A percentile compares a stretch with the other conserved stretches of the same genome.
These are phyloP conservation scores for Carex kokanica DNA, from an alignment of 176 grass and related monocot genomes.

Conservation along the genomic window DNA sequence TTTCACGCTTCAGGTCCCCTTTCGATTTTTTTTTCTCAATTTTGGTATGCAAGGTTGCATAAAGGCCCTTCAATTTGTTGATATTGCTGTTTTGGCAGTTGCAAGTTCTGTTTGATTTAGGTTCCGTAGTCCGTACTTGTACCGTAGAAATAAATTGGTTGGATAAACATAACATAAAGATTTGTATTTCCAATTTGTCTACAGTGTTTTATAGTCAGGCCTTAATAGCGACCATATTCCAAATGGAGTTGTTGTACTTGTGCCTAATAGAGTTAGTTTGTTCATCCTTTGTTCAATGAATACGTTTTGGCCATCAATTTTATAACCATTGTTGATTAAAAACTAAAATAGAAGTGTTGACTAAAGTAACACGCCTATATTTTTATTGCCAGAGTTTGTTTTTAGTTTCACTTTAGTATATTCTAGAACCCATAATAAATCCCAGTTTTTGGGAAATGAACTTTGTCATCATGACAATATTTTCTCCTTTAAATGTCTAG, in stretches of 20 bases:
- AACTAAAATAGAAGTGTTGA: background rate
- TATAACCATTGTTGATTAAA: background rate
- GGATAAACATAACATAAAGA: background rate
- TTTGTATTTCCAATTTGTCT: background rate
- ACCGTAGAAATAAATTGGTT: background rate
- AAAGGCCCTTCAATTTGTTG: background rate
- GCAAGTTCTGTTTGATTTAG: background rate
- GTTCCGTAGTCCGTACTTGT: background rate
- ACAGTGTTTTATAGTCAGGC: background rate
- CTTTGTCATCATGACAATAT: background rate
- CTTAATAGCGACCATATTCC: background rate
- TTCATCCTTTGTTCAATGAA: background rate
- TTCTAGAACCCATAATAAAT: background rate
- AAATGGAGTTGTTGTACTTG: background rate
- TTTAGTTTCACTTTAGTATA: background rate
- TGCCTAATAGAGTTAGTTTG: background rate
- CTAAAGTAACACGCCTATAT: background rate
- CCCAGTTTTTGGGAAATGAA: background rate
- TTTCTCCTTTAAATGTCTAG: background rate
- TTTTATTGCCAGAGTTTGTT: background rate
- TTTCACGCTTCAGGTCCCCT: conserved; percentile 78
- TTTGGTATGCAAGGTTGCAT: background rate
- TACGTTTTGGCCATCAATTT: background rate
- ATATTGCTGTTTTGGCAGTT: background rate
- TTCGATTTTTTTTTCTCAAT: background rate